Evolutionary conservation across 192 early-diverging fungal species (phyloP).

Genomic region (Pilobolus umbonatus): DNA sequence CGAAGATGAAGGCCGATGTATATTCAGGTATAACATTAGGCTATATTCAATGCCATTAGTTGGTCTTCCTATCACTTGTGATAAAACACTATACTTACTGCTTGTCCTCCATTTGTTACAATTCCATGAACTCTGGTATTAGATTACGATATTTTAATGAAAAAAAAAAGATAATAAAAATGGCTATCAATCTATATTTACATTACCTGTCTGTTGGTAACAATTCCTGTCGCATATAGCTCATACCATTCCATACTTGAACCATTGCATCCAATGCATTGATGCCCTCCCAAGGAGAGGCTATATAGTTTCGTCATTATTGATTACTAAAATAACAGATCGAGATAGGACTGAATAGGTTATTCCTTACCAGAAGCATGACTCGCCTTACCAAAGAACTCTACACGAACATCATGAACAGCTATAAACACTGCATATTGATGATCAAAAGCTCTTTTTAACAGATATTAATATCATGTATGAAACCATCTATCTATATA

Average conservation of each 20-base stretch:
- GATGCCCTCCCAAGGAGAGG: constrained; percentile 44
- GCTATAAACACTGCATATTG: constrained; percentile 42
- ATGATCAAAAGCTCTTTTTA: constrained; percentile 38
- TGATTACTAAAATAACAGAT: no score
- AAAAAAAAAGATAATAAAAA: not conserved
- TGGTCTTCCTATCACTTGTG: not conserved
- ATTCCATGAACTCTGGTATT: constrained; percentile 63
- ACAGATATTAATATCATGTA: not conserved
- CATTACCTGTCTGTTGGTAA: constrained; percentile 53
- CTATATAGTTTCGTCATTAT: no score
- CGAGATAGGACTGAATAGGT: no score
- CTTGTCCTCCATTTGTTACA: constrained; percentile 69
- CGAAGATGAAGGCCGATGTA: constrained; percentile 48
- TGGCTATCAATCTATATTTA: not conserved
- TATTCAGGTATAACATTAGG: constrained; percentile 65
- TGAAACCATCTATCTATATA: not conserved
- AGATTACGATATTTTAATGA: not conserved
- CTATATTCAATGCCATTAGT: constrained; percentile 13
- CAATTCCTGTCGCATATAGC: constrained; percentile 71
- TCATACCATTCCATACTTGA: constrained; percentile 58
- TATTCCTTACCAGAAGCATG: constrained; percentile 65
- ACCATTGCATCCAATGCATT: constrained; percentile 79
- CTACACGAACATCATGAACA: constrained; percentile 38
- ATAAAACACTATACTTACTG: constrained; percentile 23
- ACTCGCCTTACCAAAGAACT: constrained; percentile 68